Base-by-base conservation (phyloP, 2,329 filamentous ascomycete genomes). In the Stylonectria norvegica region DNA sequence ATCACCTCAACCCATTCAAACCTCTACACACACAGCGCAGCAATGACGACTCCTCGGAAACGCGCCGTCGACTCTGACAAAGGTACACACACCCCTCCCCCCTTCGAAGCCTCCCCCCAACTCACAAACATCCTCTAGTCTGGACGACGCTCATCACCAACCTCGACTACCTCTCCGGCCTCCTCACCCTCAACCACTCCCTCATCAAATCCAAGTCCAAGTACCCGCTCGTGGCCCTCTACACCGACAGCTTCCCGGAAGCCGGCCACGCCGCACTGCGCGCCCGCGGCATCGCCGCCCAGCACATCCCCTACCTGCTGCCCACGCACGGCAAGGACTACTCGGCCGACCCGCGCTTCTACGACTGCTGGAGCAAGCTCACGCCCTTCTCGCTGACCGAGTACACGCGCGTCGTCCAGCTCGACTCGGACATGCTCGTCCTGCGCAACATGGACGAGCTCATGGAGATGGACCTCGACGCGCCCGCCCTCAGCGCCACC, bases 111-210 rank as follows among this genome's bases (percentile, higher is more conserved):
- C n/a, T n/a, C n/a, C n/a, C 20, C 27, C 34, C 28, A 35, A 34
- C 38, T 44, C 36, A 43, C 34, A 6, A 44, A 20, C n/a, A 39
- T 38, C 35, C 39, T 36, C n/a, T 62, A 87, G 88, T 93, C 61
- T 95, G 88, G 88, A 88, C 86, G 19, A 86, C 83, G 9, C 75
- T 95, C 52, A 89, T 95, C 61, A 95, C 89, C 44, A 94, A 93
- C 67, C 81, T 79, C 34, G 74, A 76, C 55, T 95, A 95, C 65
- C 81, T 95, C 45, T 76, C 85, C 5, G 89, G 89, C 33, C 82
- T 95, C 36, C 73, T 95, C 39, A 89, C 87, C 1, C 83, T 95
- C 47, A 77, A 89, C 60, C 79, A 86, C 66, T 87, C 85, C 31
- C 79, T 95, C 53, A 81, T 81, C 56, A 72, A 74, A 50, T 68